A percentile compares a stretch with the other conserved stretches of the same genome.
phyloP scores from a whole-genome alignment of 345 rosid genomes.

The Cardamine resedifolia region DNA sequence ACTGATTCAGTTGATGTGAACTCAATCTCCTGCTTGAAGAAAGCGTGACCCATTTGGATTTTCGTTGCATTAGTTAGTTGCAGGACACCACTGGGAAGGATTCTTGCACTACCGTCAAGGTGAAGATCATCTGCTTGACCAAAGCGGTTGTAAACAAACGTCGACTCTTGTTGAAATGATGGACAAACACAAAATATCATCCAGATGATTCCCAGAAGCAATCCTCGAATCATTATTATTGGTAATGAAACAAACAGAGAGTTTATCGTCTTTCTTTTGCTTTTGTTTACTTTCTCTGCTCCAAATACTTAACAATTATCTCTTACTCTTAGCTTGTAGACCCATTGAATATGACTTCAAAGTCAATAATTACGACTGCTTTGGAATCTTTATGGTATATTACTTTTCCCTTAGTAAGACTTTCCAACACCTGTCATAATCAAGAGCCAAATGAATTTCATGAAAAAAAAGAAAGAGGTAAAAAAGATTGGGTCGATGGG shows the following conservation, averaged over 20 bases:
- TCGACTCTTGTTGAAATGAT: constrained; percentile 30
- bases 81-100: constrained; percentile 35
- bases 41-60: constrained; percentile 44
- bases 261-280: too few species aligned
- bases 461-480: too few species aligned
- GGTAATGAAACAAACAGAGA: neutral
- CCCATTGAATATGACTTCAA: too few species aligned
- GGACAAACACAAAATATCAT: constrained; percentile 10
- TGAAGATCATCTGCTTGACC: constrained; percentile 25
- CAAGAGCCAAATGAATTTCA: too few species aligned
- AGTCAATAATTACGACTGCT: too few species aligned
- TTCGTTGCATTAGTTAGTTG: constrained; percentile 52
- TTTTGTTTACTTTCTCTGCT: too few species aligned
- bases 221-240: constrained; percentile 31
- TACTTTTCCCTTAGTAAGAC: neutral
- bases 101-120: constrained; percentile 41
- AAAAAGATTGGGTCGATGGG: neutral
- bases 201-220: constrained; percentile 17
- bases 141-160: constrained; percentile 49
- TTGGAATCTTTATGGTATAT: neutral
- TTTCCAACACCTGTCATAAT: too few species aligned
- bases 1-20: constrained; percentile 44
- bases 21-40: constrained; percentile 36
- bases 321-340: too few species aligned
- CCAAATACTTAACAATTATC: too few species aligned